Evolutionary conservation across 192 early-diverging fungal genomes (phyloP).

Genomic region (Rhizophagus clarus): DNA sequence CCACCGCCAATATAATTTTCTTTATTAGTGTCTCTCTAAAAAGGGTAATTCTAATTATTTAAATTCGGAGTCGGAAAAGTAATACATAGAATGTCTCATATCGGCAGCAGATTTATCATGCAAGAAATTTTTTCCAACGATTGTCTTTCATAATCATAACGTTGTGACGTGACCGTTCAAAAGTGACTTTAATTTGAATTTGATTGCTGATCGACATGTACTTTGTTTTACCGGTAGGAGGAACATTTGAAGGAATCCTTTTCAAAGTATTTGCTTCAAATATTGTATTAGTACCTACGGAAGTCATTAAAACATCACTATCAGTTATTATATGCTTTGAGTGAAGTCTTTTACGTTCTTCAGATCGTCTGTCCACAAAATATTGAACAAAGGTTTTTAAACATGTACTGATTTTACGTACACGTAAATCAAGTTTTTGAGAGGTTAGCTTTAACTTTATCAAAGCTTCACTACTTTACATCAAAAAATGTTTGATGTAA

Average conservation of each 20-base stretch:
- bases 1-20: no score
- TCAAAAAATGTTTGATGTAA: constrained; percentile 29
- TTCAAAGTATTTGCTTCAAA: constrained; percentile 1
- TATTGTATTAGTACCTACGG: constrained; percentile 4
- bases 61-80: no score
- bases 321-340: neutral
- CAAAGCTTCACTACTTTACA: neutral
- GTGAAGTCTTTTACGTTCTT: neutral
- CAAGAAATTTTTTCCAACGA: constrained; percentile 17
- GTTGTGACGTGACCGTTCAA: constrained; percentile 22
- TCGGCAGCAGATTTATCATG: neutral
- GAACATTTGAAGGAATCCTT: neutral
- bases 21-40: no score
- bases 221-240: constrained; percentile 22
- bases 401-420: constrained; percentile 10
- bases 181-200: constrained; percentile 24
- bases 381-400: constrained; percentile 10
- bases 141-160: constrained; percentile 8
- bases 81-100: no score
- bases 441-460: neutral
- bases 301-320: neutral
- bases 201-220: constrained; percentile 27
- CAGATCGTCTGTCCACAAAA: neutral
- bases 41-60: no score
- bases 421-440: constrained; percentile 5